A percentile compares a stretch with the other conserved stretches of the same genome.
phyloP scores from a whole-genome alignment of 1,284 basidiomycete genomes.

The Heterobasidion parviporum region DNA sequence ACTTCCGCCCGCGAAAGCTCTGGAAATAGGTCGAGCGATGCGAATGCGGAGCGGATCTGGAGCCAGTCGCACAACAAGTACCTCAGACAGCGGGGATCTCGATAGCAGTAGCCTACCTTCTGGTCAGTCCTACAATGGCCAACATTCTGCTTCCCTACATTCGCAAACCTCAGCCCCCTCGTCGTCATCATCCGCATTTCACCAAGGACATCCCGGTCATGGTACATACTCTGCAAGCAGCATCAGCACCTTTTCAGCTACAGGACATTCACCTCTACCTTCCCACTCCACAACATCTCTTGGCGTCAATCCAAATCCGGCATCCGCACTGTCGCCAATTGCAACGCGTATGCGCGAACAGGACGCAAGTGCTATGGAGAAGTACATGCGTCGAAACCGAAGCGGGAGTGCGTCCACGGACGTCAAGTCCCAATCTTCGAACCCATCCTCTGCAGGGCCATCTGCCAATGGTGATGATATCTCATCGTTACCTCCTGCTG shows the following conservation, averaged over 20 bases:
- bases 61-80: slow-evolving; percentile 58
- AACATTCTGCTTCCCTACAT: slow-evolving; percentile 14
- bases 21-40: slow-evolving; percentile 19
- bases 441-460: slow-evolving; percentile 38
- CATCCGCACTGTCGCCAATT: slow-evolving; percentile 58
- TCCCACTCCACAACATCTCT: slow-evolving; percentile 19
- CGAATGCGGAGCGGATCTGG: slow-evolving; percentile 76
- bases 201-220: slow-evolving; percentile 16
- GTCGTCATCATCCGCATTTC: slow-evolving; percentile 3
- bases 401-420: slow-evolving; percentile 74
- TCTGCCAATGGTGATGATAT: slow-evolving; percentile 47
- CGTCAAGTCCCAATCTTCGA: slow-evolving; percentile 47
- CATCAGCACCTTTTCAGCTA: slow-evolving; percentile 33
- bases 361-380: slow-evolving; percentile 78
- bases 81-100: slow-evolving; percentile 65
- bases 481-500: slow-evolving; percentile 39
- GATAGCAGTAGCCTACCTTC: slow-evolving; percentile 31
- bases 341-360: slow-evolving; percentile 70
- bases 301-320: slow-evolving; percentile 23
- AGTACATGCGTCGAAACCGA: slow-evolving; percentile 69
- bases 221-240: slow-evolving; percentile 30
- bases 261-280: slow-evolving; percentile 34
- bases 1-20: slow-evolving; percentile 12
- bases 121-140: slow-evolving; percentile 20
- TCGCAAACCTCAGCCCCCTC: background rate